phyloP scores from a whole-genome alignment of 2,329 filamentous ascomycete genomes.

The Moelleriella libera region DNA sequence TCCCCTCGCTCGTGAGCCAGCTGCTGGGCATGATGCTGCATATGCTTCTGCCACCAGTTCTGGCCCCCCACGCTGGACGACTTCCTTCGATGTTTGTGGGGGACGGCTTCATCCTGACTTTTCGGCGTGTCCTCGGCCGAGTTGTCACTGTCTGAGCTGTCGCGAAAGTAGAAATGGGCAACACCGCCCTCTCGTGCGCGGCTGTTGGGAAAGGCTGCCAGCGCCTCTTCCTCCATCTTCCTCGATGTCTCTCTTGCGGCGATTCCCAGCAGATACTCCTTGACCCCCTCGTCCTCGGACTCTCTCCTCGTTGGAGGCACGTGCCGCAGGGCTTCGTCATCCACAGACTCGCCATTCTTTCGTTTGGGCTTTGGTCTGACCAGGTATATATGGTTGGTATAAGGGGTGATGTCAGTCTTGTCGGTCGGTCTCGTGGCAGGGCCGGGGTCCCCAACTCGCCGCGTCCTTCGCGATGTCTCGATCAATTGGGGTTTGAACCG shows the following conservation, averaged over 20 bases:
- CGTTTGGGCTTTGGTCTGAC: slow-evolving; percentile 24
- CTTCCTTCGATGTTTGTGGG: slow-evolving; percentile 32
- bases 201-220: slow-evolving; percentile 65
- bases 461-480: slow-evolving; percentile 61
- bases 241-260: slow-evolving; percentile 69
- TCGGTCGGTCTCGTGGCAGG: slow-evolving; percentile 50
- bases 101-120: slow-evolving; percentile 10
- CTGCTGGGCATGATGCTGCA: slow-evolving; percentile 64
- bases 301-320: slow-evolving; percentile 40
- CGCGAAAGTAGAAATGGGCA: slow-evolving; percentile 55
- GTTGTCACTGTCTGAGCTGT: slow-evolving; percentile 45
- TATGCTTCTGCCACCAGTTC: slow-evolving; percentile 64
- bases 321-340: slow-evolving; percentile 15
- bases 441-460: slow-evolving; percentile 49
- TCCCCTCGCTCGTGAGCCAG: slow-evolving; percentile 32
- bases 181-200: slow-evolving; percentile 55
- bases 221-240: slow-evolving; percentile 62
- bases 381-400: slow-evolving; percentile 45
- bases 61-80: slow-evolving; percentile 44
- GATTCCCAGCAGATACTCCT: slow-evolving; percentile 63
- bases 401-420: slow-evolving; percentile 58
- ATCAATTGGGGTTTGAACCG: slow-evolving; percentile 68
- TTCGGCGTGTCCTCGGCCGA: slow-evolving; percentile 22
- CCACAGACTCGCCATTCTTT: slow-evolving; percentile 14
- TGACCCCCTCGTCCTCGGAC: slow-evolving; percentile 61